These are phyloP conservation scores for Rhododendron molle DNA, from an alignment of 148 eudicot genomes.

Conservation along the genomic window DNA sequence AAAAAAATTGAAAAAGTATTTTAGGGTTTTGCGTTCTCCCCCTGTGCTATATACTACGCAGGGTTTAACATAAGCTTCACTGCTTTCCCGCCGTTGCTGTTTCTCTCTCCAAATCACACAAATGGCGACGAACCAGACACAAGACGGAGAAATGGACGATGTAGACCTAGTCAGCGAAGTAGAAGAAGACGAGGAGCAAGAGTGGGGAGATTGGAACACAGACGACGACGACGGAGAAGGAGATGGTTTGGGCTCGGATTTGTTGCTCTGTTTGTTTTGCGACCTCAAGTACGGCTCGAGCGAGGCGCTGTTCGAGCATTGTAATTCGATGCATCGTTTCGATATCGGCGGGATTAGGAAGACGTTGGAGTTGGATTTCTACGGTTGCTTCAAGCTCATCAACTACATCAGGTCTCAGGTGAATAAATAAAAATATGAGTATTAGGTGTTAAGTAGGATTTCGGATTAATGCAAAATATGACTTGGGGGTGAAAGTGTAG, in stretches of 20 bases:
- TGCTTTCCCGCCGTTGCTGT: background rate
- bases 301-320: conserved; percentile 52
- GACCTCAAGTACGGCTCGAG: conserved; percentile 33
- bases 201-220: conserved; percentile 79
- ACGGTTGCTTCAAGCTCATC: conserved; percentile 77
- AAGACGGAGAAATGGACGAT: conserved; percentile 21
- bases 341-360: conserved; percentile 47
- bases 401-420: conserved; percentile 73
- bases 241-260: conserved; percentile 15
- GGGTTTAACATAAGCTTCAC: background rate
- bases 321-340: conserved; percentile 43
- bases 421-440: background rate
- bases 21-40: background rate
- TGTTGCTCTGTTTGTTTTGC: conserved; percentile 72
- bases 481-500: background rate
- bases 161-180: conserved; percentile 12
- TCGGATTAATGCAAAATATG: background rate
- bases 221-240: conserved; percentile 39
- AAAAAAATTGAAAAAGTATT: too few relatives aligned
- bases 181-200: conserved; percentile 41
- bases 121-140: conserved; percentile 14
- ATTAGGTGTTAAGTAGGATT: background rate
- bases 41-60: background rate
- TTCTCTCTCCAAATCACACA: background rate
- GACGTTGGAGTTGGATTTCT: conserved; percentile 56